A percentile compares a stretch with the other conserved stretches of the same genome.
Evolutionary conservation across 2,329 filamentous ascomycete species (phyloP).

Genomic region (Fusarium sp.): DNA sequence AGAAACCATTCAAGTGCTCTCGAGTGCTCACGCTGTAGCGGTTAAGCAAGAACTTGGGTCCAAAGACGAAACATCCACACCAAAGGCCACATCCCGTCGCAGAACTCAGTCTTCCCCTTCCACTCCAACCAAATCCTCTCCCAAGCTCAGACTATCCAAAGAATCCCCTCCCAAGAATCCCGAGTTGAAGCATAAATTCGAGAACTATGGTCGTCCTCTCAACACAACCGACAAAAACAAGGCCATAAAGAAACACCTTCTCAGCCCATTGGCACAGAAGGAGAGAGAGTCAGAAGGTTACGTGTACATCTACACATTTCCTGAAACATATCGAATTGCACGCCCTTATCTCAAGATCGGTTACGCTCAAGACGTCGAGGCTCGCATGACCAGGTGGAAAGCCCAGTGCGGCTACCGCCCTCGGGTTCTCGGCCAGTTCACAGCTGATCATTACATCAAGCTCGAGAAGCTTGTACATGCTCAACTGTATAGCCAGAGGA

Average conservation of each 20-base stretch:
- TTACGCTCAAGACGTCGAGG: constrained; percentile 35
- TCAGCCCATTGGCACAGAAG: background rate
- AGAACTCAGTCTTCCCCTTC: background rate
- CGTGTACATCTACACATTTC: constrained; percentile 50
- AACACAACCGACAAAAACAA: constrained; percentile 35
- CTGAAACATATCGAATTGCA: constrained; percentile 31
- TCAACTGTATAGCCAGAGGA: constrained; percentile 48
- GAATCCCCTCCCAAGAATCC: background rate
- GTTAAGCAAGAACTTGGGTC: constrained; percentile 2
- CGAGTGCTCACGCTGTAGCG: background rate
- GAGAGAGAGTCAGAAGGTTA: constrained; percentile 29
- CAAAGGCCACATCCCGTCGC: background rate
- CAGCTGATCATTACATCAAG: constrained; percentile 44
- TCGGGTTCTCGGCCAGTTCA: constrained; percentile 27
- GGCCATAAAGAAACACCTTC: constrained; percentile 32
- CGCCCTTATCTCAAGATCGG: constrained; percentile 53
- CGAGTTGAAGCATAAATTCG: constrained; percentile 36
- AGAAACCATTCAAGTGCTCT: background rate
- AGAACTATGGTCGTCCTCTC: constrained; percentile 24
- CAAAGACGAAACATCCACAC: background rate
- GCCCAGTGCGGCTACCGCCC: constrained; percentile 48
- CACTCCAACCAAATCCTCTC: constrained; percentile 1
- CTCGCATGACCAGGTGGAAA: constrained; percentile 48
- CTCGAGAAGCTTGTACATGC: constrained; percentile 52
- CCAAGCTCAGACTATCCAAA: background rate